Evolutionary conservation across 2,329 filamentous ascomycete species (phyloP), one percentile per base, ranked within the genome.

Genomic region (Pseudogymnoascus sp.): DNA sequence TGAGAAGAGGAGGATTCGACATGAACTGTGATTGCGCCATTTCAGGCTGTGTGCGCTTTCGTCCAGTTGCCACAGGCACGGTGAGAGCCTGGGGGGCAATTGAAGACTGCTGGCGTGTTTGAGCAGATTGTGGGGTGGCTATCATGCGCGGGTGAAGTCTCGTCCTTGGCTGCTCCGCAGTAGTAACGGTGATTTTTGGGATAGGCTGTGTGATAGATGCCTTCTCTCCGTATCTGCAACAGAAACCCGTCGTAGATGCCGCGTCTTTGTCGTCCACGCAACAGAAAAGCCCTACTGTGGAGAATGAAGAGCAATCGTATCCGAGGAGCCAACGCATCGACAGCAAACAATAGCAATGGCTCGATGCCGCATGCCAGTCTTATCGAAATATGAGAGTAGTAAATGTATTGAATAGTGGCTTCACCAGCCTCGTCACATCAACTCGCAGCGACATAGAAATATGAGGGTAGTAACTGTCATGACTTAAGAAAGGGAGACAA

Each of bases 321-420:
- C 50, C 50, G 16, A 56, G 11, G 50, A 56, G 50, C 50, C 50
- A 56, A 56, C 16, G 50, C 50, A 56, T 56, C n/a, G 50, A 36
- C 50, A 12, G 50, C 50, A 18, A 31, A 31, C 46, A 53, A 31
- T 53, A 11, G 16, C 3, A 36, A 21, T 18, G 50, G 50, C n/a
- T 36, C 7, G 50, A 56, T 31, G 16, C 8, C 18, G 28, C 50
- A 56, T 53, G 25, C 14, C 46, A 53, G 46, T 5, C 46, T 53
- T n/a, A 31, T 53, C 11, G 14, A 53, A 25, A 10, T 16, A n/a
- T 5, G 25, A 53, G n/a, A 23, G 21, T 16, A 31, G 25, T 5
- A 53, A 31, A 16, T 53, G 10, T 16, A 18, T 25, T 46, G 21
- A 46, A 46, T 25, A 46, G 25, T 28, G 37, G 37, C 37, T 38